Percentiles rank a stretch among this genome's conserved stretches.
Conservation (phyloP, 306 rosid genomes). For the Dalbergia cultrata region DNA sequence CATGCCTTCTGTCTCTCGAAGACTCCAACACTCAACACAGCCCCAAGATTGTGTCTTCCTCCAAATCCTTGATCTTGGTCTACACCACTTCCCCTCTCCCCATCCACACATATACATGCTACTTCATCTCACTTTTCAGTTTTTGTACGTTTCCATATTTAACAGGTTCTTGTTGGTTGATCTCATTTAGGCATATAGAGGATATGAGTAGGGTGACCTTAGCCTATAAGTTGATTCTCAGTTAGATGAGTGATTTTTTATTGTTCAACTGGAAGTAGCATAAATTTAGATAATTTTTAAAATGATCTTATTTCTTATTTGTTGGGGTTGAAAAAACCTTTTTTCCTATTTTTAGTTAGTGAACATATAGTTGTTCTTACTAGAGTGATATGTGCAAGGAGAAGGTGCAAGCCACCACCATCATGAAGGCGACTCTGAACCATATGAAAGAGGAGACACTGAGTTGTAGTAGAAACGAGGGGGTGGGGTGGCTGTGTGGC, state of each 20-base stretch:
- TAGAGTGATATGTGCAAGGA: not conserved
- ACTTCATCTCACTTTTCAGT: no score
- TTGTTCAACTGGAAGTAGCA: slow-evolving; percentile 7
- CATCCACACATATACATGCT: no score
- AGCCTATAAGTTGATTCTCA: not conserved
- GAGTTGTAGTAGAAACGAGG: no score
- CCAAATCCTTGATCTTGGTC: no score
- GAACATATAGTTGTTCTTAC: not conserved
- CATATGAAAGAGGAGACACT: no score
- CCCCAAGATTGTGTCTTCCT: no score
- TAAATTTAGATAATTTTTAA: slow-evolving; percentile 5
- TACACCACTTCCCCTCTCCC: no score
- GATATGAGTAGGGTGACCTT: slow-evolving; percentile 7
- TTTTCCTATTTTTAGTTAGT: not conserved
- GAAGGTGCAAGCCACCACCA: no score
- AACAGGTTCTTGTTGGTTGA: not conserved
- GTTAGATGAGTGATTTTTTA: not conserved
- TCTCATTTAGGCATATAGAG: not conserved
- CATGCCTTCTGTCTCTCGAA: no score
- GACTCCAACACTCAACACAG: no score
- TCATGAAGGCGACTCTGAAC: no score
- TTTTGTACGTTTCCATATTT: slow-evolving; percentile 1
- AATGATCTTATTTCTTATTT: not conserved
- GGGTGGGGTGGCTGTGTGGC: no score
- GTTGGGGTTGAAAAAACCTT: slow-evolving; percentile 5